Percentiles rank a stretch among this genome's conserved stretches.
Conservation (phyloP, 768 basidiomycete genomes). For the Russula sp. region DNA sequence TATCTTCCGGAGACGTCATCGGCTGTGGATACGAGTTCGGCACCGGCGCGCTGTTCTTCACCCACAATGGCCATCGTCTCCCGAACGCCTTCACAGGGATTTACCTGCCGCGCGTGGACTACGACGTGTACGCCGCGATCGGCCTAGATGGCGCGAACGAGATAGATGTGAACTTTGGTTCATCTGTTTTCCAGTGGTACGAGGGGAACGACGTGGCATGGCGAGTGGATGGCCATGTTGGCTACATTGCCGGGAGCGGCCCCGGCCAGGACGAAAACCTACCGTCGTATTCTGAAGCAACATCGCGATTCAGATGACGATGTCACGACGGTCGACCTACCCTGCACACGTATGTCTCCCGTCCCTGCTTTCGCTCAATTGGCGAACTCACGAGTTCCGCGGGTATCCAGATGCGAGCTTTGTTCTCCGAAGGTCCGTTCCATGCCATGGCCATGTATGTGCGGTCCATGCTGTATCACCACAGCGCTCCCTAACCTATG, state of each 20-base stretch:
- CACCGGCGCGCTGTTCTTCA: constrained; percentile 52
- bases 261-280: constrained; percentile 40
- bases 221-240: constrained; percentile 60
- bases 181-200: constrained; percentile 51
- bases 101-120: constrained; percentile 44
- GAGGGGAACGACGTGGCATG: constrained; percentile 63
- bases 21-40: constrained; percentile 62
- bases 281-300: constrained; percentile 13
- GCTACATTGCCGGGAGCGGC: constrained; percentile 34
- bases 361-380: too few relatives aligned
- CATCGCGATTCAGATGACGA: neutral
- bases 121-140: constrained; percentile 61
- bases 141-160: constrained; percentile 51
- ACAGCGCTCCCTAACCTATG: too few relatives aligned
- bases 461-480: too few relatives aligned
- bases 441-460: too few relatives aligned
- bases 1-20: constrained; percentile 45
- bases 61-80: constrained; percentile 53
- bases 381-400: neutral
- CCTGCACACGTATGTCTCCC: neutral
- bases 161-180: constrained; percentile 63
- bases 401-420: neutral
- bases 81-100: constrained; percentile 53
- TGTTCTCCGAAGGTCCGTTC: too few relatives aligned
- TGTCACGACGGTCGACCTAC: neutral